A percentile compares a stretch with the other conserved stretches of the same genome.
These are phyloP conservation scores for Scutellaria minor DNA, from an alignment of 257 asterid species.

Conservation along the genomic window DNA sequence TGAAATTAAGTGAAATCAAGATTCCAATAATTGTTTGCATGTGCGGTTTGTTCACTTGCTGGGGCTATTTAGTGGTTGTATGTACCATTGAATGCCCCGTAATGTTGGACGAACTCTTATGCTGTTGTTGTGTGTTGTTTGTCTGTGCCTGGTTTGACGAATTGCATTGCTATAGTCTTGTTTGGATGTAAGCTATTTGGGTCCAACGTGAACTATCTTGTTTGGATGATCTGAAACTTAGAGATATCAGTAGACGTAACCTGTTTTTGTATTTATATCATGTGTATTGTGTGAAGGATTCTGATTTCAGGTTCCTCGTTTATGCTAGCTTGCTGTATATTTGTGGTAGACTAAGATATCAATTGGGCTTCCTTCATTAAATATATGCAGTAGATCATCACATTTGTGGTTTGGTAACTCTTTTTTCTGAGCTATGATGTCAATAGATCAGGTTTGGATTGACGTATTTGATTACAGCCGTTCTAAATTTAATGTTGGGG, in stretches of 20 bases:
- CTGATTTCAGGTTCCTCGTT: constrained; percentile 15
- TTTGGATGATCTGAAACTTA: constrained; percentile 27
- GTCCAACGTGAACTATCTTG: constrained; percentile 6
- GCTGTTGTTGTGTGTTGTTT: not conserved
- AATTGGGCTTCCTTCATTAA: constrained; percentile 12
- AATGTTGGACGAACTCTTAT: constrained; percentile 24
- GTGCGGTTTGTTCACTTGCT: too few species aligned
- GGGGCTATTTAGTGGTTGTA: too few species aligned
- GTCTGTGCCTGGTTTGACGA: not conserved
- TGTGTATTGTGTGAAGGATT: constrained; percentile 9
- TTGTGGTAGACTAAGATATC: constrained; percentile 10
- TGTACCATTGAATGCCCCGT: constrained; percentile 13
- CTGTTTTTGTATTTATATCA: constrained; percentile 15
- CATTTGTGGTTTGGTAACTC: not conserved
- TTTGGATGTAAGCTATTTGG: constrained; percentile 1
- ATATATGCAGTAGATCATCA: not conserved
- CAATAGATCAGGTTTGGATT: not conserved
- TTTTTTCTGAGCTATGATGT: not conserved
- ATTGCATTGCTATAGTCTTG: not conserved
- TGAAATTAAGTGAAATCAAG: not conserved
- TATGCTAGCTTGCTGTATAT: constrained; percentile 18
- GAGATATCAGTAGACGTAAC: constrained; percentile 1
- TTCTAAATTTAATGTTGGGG: constrained; percentile 15
- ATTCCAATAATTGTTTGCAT: too few species aligned
- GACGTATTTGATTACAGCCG: constrained; percentile 11